Percentiles rank a stretch among this genome's conserved stretches.
Conservation (phyloP, 805 yeast species). For the Candida ovalis region DNA sequence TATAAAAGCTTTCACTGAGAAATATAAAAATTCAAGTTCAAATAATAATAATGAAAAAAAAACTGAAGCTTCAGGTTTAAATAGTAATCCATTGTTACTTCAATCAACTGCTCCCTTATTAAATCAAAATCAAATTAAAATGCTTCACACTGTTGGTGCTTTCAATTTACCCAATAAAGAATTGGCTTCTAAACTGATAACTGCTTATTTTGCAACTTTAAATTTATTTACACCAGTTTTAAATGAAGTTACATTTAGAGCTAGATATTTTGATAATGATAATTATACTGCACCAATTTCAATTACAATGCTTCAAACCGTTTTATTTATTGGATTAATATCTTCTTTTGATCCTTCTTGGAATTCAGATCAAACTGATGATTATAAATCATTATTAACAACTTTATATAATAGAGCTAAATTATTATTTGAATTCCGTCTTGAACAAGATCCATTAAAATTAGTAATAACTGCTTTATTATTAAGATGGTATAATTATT, state of each 20-base stretch:
- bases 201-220: not conserved
- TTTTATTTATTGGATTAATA: not conserved
- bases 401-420: not conserved
- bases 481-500: not conserved
- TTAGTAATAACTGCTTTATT: not conserved
- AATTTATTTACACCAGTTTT: not conserved
- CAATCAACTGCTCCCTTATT: not conserved
- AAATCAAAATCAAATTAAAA: not conserved
- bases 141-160: not conserved
- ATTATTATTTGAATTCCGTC: not conserved
- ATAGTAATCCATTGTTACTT: not conserved
- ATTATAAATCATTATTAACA: not conserved
- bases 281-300: not conserved
- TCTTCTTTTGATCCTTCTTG: not conserved
- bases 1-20: not conserved
- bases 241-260: not conserved
- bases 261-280: not conserved
- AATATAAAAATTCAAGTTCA: not conserved
- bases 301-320: not conserved
- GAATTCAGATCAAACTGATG: not conserved
- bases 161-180: not conserved
- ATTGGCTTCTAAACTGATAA: not conserved
- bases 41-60: not conserved
- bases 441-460: not conserved
- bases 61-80: not conserved